Evolutionary conservation across 345 rosid genomes (phyloP), one percentile per base, ranked within the genome.

Genomic region (Eucalyptus lansdowneana): DNA sequence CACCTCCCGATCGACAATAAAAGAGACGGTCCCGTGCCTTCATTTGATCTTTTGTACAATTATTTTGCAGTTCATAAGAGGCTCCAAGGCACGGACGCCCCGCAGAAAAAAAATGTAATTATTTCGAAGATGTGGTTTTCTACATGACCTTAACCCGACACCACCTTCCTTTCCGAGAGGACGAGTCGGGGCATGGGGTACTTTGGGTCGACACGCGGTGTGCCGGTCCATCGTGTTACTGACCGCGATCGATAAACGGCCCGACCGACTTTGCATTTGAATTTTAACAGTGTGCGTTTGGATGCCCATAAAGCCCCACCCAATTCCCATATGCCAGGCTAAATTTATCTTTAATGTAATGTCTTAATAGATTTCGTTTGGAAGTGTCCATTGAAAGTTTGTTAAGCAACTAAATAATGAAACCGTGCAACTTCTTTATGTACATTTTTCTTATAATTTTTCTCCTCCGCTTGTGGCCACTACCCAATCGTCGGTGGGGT

Each of bases 401-500:
- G 42, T 16, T 67, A 8, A 67, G 80, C 80, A n/a, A 13, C 72
- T 69, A 17, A 69, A 34, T 8, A 31, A 31, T 69, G 80, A 31
- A 31, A 69, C 42, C 4, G 3, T 9, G 13, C 7, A 34, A 31
- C 44, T 19, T 34, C 5, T 67, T 34, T 17, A 17, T 69, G 25
- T 17, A 9, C 4, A 72, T 72, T 72, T 34, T 3, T 31, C 22
- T 69, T 24, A 8, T 31, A 17, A 31, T 31, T 16, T 31, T 6
- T 31, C 25, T 53, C 25, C 24, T 4, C 1, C 25, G 2, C 25
- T 53, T 53, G 58, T 53, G 11, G 58, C 25, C 58, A 19, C 58
- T 53, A 53, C 24, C 24, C 58, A 53, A 19, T 53, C 1, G 10
- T 2, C 0, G 10, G 1, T 7, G 5, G 58, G 58, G 25, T 1